Evolutionary conservation across 2,329 filamentous ascomycete genomes (phyloP).

Genomic region (Hymenoscyphus linearis): DNA sequence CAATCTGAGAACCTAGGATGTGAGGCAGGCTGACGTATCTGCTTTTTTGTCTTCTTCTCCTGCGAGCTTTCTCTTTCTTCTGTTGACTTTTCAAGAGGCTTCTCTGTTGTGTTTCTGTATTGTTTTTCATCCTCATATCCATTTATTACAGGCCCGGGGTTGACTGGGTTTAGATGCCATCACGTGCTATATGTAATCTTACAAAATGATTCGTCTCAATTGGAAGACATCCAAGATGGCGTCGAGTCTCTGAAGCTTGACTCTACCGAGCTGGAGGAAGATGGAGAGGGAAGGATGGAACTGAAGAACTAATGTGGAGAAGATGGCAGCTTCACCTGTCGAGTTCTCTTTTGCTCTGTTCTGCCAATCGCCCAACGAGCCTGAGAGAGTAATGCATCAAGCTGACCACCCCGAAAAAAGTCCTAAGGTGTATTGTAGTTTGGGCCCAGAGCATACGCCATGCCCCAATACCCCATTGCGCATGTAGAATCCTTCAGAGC

Average conservation of each 20-base stretch:
- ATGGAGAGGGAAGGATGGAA: constrained; percentile 62
- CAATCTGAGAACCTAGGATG: no score
- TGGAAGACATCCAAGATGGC: no score
- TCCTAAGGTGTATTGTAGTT: constrained; percentile 79
- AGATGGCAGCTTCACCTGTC: no score
- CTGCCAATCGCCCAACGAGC: constrained; percentile 43
- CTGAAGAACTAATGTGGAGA: constrained; percentile 59
- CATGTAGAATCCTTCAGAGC: constrained; percentile 48
- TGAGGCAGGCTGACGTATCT: no score
- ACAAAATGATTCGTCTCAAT: background rate
- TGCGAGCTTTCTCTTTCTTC: no score
- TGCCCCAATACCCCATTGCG: constrained; percentile 63
- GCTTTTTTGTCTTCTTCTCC: no score
- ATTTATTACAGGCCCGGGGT: no score
- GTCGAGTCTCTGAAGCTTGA: no score
- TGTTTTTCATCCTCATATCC: no score
- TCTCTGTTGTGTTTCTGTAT: no score
- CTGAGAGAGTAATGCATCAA: constrained; percentile 43
- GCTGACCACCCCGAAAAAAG: constrained; percentile 59
- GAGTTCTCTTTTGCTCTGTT: constrained; percentile 39
- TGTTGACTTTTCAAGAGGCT: no score
- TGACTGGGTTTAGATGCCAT: background rate
- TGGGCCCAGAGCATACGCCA: constrained; percentile 66
- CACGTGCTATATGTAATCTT: background rate
- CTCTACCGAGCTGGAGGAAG: no score